Evolutionary conservation across 352 stramenopile species (phyloP), one percentile per base, ranked within the genome.

Genomic region (Nothophytophthora sp.): DNA sequence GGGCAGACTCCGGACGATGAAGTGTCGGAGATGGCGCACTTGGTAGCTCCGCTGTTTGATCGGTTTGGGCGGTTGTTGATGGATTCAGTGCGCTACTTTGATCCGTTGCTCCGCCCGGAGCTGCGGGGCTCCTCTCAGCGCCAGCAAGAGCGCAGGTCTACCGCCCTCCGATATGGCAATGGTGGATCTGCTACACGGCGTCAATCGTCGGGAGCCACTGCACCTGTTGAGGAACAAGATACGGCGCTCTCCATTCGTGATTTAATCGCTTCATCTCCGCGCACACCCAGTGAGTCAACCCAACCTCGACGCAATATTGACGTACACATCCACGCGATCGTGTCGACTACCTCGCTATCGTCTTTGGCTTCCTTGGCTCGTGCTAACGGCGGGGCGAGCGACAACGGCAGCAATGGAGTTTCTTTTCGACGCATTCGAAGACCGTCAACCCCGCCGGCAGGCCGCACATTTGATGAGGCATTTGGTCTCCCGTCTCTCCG

Each of bases 241-340:
- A 76, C 66, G 3, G 72, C 69, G 8, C 22, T 88, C 1, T 67
- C 64, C 11, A 66, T 92, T 39, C 82, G 82, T 2, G 80, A 90
- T 50, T 48, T 92, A 28, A 87, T 92, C 35, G 55, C 67, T 1
- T 76, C 65, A 0, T 69, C 69, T n/a, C 60, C 62, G 11, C 63
- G 38, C 8, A 35, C 49, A 13, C 39, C 47, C 7, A 58, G 25
- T 5, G 77, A 87, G 5, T 25, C 62, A 0, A 60, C 39, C 22
- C 57, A 71, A 24, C 55, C 56, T 2, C 75, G 79, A 38, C 80
- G 80, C 15, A 92, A 70, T 38, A 92, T 95, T 34, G 85, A 95
- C 52, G 83, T 95, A 2, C 85, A 95, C 56, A 95, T 95, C 24
- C 85, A 95, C 46, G 85, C 85, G 2, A 92, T 95, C 37, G 76